phyloP scores from a whole-genome alignment of 2,329 filamentous ascomycete genomes.

The Paraphoma chrysanthemicola region DNA sequence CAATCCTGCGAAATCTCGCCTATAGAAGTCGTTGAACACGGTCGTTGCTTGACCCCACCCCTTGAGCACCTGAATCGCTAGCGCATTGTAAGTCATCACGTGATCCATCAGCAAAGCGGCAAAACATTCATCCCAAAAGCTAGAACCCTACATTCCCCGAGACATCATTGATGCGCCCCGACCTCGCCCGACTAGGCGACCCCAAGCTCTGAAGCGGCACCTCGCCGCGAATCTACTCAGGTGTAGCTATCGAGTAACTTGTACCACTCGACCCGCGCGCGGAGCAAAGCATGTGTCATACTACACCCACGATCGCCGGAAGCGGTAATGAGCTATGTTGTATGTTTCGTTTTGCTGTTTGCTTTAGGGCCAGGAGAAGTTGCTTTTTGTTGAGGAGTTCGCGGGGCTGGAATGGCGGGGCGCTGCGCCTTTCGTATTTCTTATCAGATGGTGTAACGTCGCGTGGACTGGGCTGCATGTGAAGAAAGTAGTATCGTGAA shows the following conservation, averaged over 20 bases:
- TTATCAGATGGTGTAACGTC: background rate
- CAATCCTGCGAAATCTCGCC: background rate
- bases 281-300: background rate
- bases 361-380: background rate
- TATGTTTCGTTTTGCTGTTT: constrained; percentile 7
- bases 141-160: too few relatives aligned
- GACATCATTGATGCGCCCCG: too few relatives aligned
- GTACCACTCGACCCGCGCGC: background rate
- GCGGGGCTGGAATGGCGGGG: constrained; percentile 1
- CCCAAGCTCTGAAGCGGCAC: background rate
- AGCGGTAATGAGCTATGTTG: constrained; percentile 7
- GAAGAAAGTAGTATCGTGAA: background rate
- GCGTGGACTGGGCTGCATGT: background rate
- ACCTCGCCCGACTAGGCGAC: too few relatives aligned
- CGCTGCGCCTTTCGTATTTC: background rate
- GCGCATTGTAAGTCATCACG: too few relatives aligned
- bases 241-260: constrained; percentile 4
- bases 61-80: background rate
- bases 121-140: background rate
- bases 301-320: constrained; percentile 1
- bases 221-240: background rate
- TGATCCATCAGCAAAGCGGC: background rate
- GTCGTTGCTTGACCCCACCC: background rate
- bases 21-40: background rate
- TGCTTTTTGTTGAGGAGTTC: constrained; percentile 7